phyloP scores from a whole-genome alignment of 2,329 filamentous ascomycete genomes.

The Keithomyces neogunnii region DNA sequence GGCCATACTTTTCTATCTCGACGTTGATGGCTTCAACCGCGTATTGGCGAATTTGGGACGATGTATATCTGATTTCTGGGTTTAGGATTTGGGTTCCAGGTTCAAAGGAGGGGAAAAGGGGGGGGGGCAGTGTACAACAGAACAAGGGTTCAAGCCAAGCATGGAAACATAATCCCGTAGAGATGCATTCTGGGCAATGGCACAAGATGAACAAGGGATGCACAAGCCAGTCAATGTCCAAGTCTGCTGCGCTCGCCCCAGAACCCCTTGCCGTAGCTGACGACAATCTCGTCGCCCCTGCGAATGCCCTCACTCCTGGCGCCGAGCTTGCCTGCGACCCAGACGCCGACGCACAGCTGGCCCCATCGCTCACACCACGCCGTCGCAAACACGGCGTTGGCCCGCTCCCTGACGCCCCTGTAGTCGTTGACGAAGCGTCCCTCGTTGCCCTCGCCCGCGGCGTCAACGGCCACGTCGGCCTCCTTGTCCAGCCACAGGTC shows the following conservation, averaged over 20 bases:
- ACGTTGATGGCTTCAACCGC: background rate
- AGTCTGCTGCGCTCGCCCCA: constrained; percentile 36
- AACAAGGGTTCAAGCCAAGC: background rate
- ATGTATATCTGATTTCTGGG: background rate
- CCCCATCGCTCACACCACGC: constrained; percentile 45
- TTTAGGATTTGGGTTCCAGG: background rate
- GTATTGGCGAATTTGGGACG: constrained; percentile 2
- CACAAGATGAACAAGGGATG: no score
- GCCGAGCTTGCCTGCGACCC: constrained; percentile 31
- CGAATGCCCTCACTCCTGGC: constrained; percentile 21
- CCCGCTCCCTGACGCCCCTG: constrained; percentile 42
- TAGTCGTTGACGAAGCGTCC: constrained; percentile 61
- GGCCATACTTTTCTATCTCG: background rate
- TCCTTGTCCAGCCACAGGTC: constrained; percentile 56
- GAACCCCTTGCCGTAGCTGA: constrained; percentile 62
- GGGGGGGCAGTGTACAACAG: background rate
- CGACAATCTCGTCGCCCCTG: constrained; percentile 55
- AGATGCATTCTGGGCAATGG: no score
- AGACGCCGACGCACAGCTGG: constrained; percentile 50
- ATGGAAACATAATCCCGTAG: background rate
- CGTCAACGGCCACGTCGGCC: constrained; percentile 51
- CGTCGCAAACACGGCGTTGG: constrained; percentile 52
- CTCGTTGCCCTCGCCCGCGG: constrained; percentile 50
- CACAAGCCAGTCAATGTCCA: no score
- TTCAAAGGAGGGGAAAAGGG: background rate